Conservation (phyloP, 1,139 yeast genomes). For the Geotrichum citri-aurantii region DNA sequence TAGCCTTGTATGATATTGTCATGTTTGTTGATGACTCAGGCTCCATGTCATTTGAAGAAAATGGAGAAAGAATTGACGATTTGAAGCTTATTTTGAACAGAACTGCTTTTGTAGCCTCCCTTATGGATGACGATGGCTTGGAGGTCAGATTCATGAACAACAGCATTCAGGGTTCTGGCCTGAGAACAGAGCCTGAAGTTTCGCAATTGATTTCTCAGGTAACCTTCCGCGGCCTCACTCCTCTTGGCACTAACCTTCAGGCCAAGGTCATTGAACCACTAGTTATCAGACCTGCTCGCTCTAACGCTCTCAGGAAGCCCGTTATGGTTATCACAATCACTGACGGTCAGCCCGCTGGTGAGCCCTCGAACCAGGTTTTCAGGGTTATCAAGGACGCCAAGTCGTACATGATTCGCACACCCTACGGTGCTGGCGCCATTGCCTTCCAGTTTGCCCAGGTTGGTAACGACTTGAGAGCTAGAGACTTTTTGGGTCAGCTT, state of each 20-base stretch:
- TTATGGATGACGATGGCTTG: conserved; percentile 35
- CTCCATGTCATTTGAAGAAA: conserved; percentile 36
- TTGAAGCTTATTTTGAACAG: conserved; percentile 32
- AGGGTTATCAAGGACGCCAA: conserved; percentile 31
- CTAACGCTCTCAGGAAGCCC: conserved; percentile 30
- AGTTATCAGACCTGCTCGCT: conserved; percentile 30
- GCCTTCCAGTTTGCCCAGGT: conserved; percentile 37
- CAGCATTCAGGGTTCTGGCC: conserved; percentile 29
- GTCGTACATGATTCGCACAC: conserved; percentile 24
- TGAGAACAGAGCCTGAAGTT: conserved; percentile 31
- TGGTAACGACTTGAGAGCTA: conserved; percentile 34
- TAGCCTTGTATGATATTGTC: conserved; percentile 35
- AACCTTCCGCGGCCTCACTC: conserved; percentile 33
- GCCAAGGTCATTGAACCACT: conserved; percentile 33
- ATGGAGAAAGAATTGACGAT: conserved; percentile 37
- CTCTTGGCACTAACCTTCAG: conserved; percentile 32
- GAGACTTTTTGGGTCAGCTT: conserved; percentile 32
- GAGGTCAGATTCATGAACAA: conserved; percentile 34
- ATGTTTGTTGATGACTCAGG: conserved; percentile 36
- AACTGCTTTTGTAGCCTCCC: conserved; percentile 33
- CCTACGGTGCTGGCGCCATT: conserved; percentile 33
- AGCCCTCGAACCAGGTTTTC: conserved; percentile 27
- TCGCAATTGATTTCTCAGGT: conserved; percentile 27
- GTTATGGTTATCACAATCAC: conserved; percentile 33
- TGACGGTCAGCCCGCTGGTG: conserved; percentile 37